Evolutionary conservation across 148 eudicot genomes (phyloP).

Genomic region (Salicornia ramosissima): DNA sequence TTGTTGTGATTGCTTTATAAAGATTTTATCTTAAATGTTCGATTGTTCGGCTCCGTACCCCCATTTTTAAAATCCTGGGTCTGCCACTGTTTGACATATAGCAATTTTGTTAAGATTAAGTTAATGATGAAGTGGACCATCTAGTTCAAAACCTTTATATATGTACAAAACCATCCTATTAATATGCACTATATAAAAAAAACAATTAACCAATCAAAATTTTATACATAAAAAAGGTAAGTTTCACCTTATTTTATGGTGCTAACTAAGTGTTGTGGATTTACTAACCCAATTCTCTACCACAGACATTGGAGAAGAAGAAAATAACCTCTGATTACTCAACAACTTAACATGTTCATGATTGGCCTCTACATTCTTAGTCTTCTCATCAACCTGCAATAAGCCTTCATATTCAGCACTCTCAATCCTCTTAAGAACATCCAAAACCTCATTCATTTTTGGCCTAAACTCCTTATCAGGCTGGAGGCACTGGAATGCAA

Average conservation of each 20-base stretch:
- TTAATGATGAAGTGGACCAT: no score
- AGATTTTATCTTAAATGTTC: no score
- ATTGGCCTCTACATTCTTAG: not conserved
- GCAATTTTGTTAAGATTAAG: no score
- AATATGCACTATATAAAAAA: not conserved
- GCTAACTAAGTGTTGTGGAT: slow-evolving; percentile 2
- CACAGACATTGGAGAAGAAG: slow-evolving; percentile 19
- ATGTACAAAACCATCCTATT: not conserved
- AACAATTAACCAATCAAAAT: not conserved
- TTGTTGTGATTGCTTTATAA: no score
- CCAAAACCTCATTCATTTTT: slow-evolving; percentile 14
- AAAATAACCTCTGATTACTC: not conserved
- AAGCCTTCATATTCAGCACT: slow-evolving; percentile 11
- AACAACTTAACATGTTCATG: slow-evolving; percentile 1
- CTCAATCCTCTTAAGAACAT: slow-evolving; percentile 7
- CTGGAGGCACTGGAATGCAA: slow-evolving; percentile 15
- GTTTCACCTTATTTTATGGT: not conserved
- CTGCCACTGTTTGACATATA: no score
- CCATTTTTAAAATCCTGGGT: no score
- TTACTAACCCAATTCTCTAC: slow-evolving; percentile 16
- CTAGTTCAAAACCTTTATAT: no score
- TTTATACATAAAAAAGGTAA: not conserved
- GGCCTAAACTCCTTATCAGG: slow-evolving; percentile 16
- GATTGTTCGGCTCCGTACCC: no score
- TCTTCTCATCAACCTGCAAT: not conserved